Evolutionary conservation across 1,284 basidiomycete genomes (phyloP), one percentile per base, ranked within the genome.

Genomic region (Cerrena zonata): DNA sequence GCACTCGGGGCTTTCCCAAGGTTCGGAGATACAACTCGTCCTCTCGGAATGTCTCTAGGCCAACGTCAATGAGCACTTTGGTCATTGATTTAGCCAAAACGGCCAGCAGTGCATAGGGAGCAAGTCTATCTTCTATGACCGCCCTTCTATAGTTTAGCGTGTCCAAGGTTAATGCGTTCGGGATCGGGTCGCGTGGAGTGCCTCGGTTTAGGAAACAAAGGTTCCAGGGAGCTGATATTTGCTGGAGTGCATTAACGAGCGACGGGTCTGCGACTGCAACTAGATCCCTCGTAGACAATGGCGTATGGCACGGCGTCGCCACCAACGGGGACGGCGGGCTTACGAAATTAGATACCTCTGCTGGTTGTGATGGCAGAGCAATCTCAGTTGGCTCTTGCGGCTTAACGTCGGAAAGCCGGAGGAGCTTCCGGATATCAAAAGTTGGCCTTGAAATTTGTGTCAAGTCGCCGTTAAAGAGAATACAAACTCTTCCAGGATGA

Each of bases 31-130:
- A 15, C 15, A 4, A 22, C 25, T 64, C 65, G 52, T 65, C 65
- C 25, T 56, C 49, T 11, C 56, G 59, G 23, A 57, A 52, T 10
- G 54, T 52, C 19, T 56, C 61, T 23, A 61, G 30, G 2, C 61
- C 65, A 18, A 59, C 44, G 13, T 46, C 49, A n/a, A 63, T 51
- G 37, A 66, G 54, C 23, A 57, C 48, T 11, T 56, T 56, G 25
- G 61, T 53, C 25, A 65, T 39, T 10, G 50, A 57, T 52, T 67
- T 65, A 24, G 70, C 60, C 10, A 66, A 59, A 15, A 77, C 56
- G 10, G 75, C 66, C 23, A 83, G 63, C 27, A 75, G 53, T 3
- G 76, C 77, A 51, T 68, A 64, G 10, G 78, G 72, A 21, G 72
- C 72, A 5, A 81, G 64, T n/a, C 58, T 56, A 4, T 58, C 57